Base-by-base conservation (phyloP, 73 alveolate species). In the Paramecium octaurelia region DNA sequence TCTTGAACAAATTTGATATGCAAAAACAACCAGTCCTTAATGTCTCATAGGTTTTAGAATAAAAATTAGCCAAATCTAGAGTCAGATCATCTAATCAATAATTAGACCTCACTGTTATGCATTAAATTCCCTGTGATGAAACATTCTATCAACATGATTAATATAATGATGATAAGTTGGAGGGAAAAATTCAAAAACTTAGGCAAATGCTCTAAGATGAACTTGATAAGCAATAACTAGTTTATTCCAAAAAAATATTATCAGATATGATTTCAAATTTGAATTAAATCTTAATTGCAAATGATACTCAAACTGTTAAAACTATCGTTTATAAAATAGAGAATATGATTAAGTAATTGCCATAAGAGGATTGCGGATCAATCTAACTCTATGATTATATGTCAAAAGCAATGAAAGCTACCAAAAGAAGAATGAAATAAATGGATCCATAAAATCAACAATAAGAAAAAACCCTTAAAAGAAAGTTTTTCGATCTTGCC, bases 221-320 rank as follows among this genome's bases (percentile, higher is more conserved):
- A 80, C 44, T 80, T 12, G 91, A 80, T 18, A 40, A 42, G 18
- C 12, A 80, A 48, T 80, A 80, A 14, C 8, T 80, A 36, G 42
- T 31, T 8, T 80, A 44, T 23, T 24, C 91, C 29, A 80, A 80
- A 48, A 40, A 35, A 44, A 80, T 80, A 31, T 46, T 80, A 80
- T 43, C 76, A 1, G 91, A 80, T 44, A 80, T 80, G 91, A 80
- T 80, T 44, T 23, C 46, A 42, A 80, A 80, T 80, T 48, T 80
- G 18, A 42, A 80, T 80, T 23, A 40, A 44, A 80, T 80, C 14
- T 46, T 80, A 48, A 48, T 31, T 21, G 70, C 91, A 18, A 80
- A 80, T 80, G 91, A 80, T 80, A 7, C 57, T n/a, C 91, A 42
- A 23, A 80, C 91, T 40, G 46, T 80, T 48, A 80, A 80, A 46